Percentiles rank a stretch among this genome's conserved stretches.
Conservation (phyloP, 2,329 filamentous ascomycete genomes). For the Penicillium sclerotigenum region DNA sequence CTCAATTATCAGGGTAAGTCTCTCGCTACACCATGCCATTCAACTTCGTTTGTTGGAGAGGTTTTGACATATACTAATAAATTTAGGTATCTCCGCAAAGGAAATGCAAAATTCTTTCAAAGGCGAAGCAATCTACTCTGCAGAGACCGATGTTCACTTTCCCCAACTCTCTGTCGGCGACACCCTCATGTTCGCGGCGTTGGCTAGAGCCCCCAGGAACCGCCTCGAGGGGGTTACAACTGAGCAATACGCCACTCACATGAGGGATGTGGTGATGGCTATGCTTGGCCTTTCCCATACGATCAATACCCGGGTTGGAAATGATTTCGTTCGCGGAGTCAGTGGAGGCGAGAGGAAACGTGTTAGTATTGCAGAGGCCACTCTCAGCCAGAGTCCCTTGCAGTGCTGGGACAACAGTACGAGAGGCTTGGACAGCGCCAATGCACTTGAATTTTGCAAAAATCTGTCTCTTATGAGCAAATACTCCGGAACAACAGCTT, state of each 20-base stretch:
- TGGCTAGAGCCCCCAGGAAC: slow-evolving; percentile 5
- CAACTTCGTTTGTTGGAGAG: neutral
- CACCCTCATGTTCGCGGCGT: slow-evolving; percentile 58
- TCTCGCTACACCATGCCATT: neutral
- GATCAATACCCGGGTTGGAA: slow-evolving; percentile 37
- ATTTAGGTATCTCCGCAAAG: slow-evolving; percentile 64
- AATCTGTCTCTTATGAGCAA: slow-evolving; percentile 46
- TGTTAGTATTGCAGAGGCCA: slow-evolving; percentile 53
- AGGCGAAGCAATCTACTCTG: slow-evolving; percentile 77
- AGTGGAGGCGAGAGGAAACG: slow-evolving; percentile 58
- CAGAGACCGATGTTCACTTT: slow-evolving; percentile 75
- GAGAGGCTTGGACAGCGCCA: slow-evolving; percentile 48
- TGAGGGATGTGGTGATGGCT: slow-evolving; percentile 22
- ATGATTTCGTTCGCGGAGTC: slow-evolving; percentile 56
- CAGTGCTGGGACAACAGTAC: slow-evolving; percentile 43
- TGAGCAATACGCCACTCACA: slow-evolving; percentile 1
- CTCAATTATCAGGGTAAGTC: slow-evolving; percentile 67
- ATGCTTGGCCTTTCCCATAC: slow-evolving; percentile 44
- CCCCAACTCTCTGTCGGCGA: slow-evolving; percentile 70
- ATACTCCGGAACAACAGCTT: slow-evolving; percentile 42
- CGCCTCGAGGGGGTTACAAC: neutral
- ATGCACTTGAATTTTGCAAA: slow-evolving; percentile 51
- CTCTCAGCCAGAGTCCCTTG: slow-evolving; percentile 41
- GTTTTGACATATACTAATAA: slow-evolving; percentile 54
- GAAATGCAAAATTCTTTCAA: slow-evolving; percentile 52